phyloP scores from a whole-genome alignment of 1,139 yeast species.

The Hanseniaspora uvarum region DNA sequence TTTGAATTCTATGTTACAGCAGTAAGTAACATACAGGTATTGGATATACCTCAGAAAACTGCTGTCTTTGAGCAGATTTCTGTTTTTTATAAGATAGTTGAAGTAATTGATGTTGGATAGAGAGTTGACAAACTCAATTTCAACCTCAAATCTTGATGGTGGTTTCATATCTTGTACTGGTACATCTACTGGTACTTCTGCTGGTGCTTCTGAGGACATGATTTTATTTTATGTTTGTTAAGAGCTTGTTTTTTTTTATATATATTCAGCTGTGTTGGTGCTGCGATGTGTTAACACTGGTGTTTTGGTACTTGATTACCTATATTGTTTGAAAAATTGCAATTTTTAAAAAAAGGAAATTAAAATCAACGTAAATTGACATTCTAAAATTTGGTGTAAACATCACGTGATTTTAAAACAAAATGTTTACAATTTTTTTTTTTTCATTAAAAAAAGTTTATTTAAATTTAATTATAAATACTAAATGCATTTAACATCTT shows the following conservation, averaged over 20 bases:
- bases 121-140: constrained; percentile 70
- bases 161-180: constrained; percentile 15
- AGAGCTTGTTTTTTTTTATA: constrained; percentile 29
- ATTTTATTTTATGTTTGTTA: neutral
- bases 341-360: neutral
- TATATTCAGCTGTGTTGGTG: neutral
- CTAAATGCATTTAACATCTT: too few species aligned
- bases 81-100: constrained; percentile 49
- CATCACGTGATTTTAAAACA: neutral
- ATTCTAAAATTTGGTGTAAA: neutral
- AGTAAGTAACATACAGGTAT: constrained; percentile 57
- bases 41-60: constrained; percentile 49
- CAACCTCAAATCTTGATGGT: constrained; percentile 68
- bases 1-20: constrained; percentile 47
- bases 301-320: neutral
- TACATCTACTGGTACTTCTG: neutral
- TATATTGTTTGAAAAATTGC: too few species aligned
- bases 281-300: neutral
- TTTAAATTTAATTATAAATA: too few species aligned
- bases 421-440: neutral
- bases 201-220: neutral
- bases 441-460: neutral
- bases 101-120: constrained; percentile 61
- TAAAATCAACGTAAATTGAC: neutral
- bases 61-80: constrained; percentile 41